Conservation (phyloP, 2,329 filamentous ascomycete species). For the Rhynchosporium agropyri region DNA sequence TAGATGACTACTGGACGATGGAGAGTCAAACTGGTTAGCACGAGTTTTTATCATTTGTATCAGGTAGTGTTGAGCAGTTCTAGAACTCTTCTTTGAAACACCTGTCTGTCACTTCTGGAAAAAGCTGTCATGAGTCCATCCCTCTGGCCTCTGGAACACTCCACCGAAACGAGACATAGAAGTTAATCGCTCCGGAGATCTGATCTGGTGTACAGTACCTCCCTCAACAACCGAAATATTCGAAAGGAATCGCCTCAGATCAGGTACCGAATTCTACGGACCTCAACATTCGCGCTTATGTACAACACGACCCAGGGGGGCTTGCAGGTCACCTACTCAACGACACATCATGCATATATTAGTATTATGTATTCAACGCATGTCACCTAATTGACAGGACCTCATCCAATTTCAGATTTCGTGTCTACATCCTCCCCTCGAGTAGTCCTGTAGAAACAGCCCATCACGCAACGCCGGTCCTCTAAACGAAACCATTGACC, state of each 20-base stretch:
- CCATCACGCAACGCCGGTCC: constrained; percentile 27
- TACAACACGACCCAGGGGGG: constrained; percentile 8
- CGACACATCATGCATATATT: constrained; percentile 16
- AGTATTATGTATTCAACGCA: constrained; percentile 13
- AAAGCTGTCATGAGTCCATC: no score
- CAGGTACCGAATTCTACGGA: constrained; percentile 1
- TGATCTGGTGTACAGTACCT: background rate
- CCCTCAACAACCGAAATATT: background rate
- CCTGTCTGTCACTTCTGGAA: no score
- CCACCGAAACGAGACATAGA: background rate
- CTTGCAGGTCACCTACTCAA: constrained; percentile 8
- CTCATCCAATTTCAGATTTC: constrained; percentile 7
- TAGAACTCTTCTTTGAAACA: background rate
- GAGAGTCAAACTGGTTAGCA: background rate
- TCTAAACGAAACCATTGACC: constrained; percentile 21
- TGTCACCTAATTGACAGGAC: constrained; percentile 9
- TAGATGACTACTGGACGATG: background rate
- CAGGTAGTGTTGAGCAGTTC: background rate
- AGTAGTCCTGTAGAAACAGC: constrained; percentile 8
- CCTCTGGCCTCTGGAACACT: no score
- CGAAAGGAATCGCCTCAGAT: background rate
- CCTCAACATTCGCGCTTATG: constrained; percentile 13
- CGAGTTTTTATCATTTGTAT: background rate
- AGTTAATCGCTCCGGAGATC: background rate
- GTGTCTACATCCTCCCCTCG: background rate